Conservation (phyloP, 768 basidiomycete genomes). For the Lactifluus subvellereus region DNA sequence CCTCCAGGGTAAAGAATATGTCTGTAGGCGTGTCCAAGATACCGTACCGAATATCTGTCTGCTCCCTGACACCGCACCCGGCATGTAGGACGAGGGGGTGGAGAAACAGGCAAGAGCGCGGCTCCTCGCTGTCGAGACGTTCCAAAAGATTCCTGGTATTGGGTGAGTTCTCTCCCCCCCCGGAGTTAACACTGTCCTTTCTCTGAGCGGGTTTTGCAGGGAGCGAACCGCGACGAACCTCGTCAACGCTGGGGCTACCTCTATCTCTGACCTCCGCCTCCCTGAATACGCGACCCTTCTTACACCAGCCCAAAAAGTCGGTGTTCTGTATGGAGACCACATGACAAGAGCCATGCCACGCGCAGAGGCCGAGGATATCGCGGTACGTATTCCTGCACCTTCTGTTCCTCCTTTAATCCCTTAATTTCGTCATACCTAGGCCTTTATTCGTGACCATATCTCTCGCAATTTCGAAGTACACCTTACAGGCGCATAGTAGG, state of each 20-base stretch:
- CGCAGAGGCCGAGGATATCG: slow-evolving; percentile 40
- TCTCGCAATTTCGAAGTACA: slow-evolving; percentile 44
- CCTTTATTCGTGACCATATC: slow-evolving; percentile 44
- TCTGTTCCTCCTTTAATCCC: not conserved
- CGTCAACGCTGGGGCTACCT: slow-evolving; percentile 45
- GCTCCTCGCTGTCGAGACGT: slow-evolving; percentile 28
- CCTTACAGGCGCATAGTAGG: slow-evolving; percentile 56
- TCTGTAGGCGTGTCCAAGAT: slow-evolving; percentile 17
- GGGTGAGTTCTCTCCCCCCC: slow-evolving; percentile 37
- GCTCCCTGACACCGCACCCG: not conserved
- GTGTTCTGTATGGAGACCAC: slow-evolving; percentile 39
- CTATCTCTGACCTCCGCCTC: slow-evolving; percentile 38
- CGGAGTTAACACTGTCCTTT: not conserved
- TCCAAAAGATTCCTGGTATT: slow-evolving; percentile 41
- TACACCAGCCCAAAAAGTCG: slow-evolving; percentile 34
- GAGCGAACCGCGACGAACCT: slow-evolving; percentile 38
- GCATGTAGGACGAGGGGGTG: slow-evolving; percentile 18
- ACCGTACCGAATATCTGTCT: not conserved
- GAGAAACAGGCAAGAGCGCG: slow-evolving; percentile 28
- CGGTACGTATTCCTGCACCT: slow-evolving; percentile 32
- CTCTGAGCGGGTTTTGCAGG: slow-evolving; percentile 14
- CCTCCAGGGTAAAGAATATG: slow-evolving; percentile 22
- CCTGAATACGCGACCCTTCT: slow-evolving; percentile 36
- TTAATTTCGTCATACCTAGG: slow-evolving; percentile 31
- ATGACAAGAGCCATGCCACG: slow-evolving; percentile 34